Percentiles rank a stretch among this genome's conserved stretches.
Conservation (phyloP, 1,284 basidiomycete species). For the Leccinum huronense region DNA sequence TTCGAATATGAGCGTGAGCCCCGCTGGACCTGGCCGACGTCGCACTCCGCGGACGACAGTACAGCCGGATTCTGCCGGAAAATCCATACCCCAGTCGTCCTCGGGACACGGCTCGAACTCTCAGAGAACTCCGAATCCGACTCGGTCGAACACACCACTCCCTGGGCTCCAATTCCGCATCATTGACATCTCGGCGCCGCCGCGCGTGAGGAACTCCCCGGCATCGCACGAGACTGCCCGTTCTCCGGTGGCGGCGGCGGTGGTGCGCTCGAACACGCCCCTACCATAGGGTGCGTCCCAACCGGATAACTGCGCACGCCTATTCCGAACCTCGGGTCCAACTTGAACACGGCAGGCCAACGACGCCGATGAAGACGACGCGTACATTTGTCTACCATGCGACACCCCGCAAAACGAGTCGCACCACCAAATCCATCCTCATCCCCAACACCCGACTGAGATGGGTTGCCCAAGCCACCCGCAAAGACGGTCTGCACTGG, state of each 20-base stretch:
- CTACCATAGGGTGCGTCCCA: background rate
- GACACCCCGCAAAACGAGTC: constrained; percentile 8
- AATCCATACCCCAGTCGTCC: too few relatives aligned
- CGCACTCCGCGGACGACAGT: too few relatives aligned
- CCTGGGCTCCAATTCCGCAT: constrained; percentile 26
- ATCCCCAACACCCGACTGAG: constrained; percentile 21
- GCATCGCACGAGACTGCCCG: constrained; percentile 10
- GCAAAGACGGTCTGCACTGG: constrained; percentile 14
- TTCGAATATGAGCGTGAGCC: too few relatives aligned
- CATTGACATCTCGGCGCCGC: background rate
- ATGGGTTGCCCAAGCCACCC: constrained; percentile 20
- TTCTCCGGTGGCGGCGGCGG: constrained; percentile 1
- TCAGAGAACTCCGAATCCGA: constrained; percentile 33
- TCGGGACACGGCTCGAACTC: constrained; percentile 27
- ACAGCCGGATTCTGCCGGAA: too few relatives aligned
- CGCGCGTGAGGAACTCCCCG: background rate
- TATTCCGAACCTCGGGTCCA: constrained; percentile 16
- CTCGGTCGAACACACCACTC: constrained; percentile 28
- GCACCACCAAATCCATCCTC: constrained; percentile 24
- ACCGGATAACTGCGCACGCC: background rate
- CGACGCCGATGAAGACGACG: background rate
- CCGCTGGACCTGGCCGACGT: too few relatives aligned
- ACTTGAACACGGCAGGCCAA: constrained; percentile 6
- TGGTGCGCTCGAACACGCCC: background rate
- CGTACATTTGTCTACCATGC: constrained; percentile 5